These are phyloP conservation scores for Aspergillus candidus DNA, from an alignment of 2,329 filamentous ascomycete genomes.

Conservation along the genomic window DNA sequence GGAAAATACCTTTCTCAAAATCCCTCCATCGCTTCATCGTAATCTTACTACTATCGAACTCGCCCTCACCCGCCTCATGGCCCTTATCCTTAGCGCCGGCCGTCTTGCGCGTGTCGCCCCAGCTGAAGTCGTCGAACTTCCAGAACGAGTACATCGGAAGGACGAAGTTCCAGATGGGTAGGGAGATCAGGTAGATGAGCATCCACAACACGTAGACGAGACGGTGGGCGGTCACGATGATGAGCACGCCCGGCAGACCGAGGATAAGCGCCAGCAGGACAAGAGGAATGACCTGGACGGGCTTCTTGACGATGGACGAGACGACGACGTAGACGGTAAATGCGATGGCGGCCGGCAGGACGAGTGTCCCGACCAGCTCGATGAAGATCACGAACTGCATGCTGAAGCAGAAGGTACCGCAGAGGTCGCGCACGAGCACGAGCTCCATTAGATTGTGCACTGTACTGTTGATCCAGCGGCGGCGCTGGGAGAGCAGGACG, in stretches of 20 bases:
- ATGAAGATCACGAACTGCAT: slow-evolving; percentile 99
- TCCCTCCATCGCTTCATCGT: slow-evolving; percentile 99
- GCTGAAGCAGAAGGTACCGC: slow-evolving; percentile 98
- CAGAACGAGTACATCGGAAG: slow-evolving; percentile 92
- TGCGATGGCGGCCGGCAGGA: slow-evolving; percentile 89
- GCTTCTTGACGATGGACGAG: slow-evolving; percentile 71
- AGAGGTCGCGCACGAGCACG: slow-evolving; percentile 88
- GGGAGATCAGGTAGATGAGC: slow-evolving; percentile 86
- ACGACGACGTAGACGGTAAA: slow-evolving; percentile 96
- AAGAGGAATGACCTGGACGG: slow-evolving; percentile 81
- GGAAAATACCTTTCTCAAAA: slow-evolving; percentile 67
- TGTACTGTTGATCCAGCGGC: slow-evolving; percentile 98
- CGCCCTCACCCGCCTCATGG: slow-evolving; percentile 74
- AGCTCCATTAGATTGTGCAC: slow-evolving; percentile 98
- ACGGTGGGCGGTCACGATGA: slow-evolving; percentile 88
- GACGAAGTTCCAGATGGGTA: slow-evolving; percentile 97
- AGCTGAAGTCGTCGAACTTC: slow-evolving; percentile 99
- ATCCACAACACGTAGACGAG: slow-evolving; percentile 94
- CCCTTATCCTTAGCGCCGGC: slow-evolving; percentile 86
- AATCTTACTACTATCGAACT: slow-evolving; percentile 98
- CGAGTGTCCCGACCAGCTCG: slow-evolving; percentile 88
- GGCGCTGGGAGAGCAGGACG: slow-evolving; percentile 86
- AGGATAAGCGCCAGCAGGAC: slow-evolving; percentile 84
- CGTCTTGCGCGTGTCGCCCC: slow-evolving; percentile 96
- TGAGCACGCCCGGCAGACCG: slow-evolving; percentile 84